Evolutionary conservation across 2,329 filamentous ascomycete genomes (phyloP), one percentile per base, ranked within the genome.

Genomic region (Lecanoromycetidae sp.): DNA sequence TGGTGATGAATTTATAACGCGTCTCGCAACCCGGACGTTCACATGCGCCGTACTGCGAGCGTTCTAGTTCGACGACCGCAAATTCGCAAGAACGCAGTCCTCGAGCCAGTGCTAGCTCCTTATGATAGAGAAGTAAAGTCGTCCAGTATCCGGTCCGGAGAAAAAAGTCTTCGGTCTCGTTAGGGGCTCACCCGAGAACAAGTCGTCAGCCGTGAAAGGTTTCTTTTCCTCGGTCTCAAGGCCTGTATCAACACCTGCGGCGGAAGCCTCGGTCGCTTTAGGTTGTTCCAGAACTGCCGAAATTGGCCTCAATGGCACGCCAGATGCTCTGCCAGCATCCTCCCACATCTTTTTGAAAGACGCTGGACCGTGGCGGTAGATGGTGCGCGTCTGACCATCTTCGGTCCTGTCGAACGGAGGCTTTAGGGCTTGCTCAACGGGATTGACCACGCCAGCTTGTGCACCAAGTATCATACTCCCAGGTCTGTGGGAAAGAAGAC

Each of bases 381-480:
- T 40, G 10, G 48, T 52, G 3, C 45, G 27, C 9, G 39, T 49
- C 32, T 49, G 32, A 8, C 52, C 51, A 5, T 46, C 38, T 32
- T 35, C 35, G 4, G 48, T 48, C 25, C 44, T 46, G 17, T 48
- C 48, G 17, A 54, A 54, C 1, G 52, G 52, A 8, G 52, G 52
- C 19, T 51, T 49, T 19, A 54, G 45, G 6, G 35, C 34, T 35
- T 51, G 48, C 23, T 54, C 52, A 27, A 44, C 45, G 2, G 45
- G 41, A 5, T 49, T 33, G 10, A 46, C 43, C 1, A 49, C 42
- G 20, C 51, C 53, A 5, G 51, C 51, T 25, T 55, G 53, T 0
- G 48, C 48, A 25, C 56, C 56, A 17, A 57, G 19, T 10, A 55
- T 47, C 19, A 55, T 27, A 26, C 41, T 48, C 4, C 56, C 56